phyloP scores from a whole-genome alignment of 345 rosid species.

The Camelina sativa region DNA sequence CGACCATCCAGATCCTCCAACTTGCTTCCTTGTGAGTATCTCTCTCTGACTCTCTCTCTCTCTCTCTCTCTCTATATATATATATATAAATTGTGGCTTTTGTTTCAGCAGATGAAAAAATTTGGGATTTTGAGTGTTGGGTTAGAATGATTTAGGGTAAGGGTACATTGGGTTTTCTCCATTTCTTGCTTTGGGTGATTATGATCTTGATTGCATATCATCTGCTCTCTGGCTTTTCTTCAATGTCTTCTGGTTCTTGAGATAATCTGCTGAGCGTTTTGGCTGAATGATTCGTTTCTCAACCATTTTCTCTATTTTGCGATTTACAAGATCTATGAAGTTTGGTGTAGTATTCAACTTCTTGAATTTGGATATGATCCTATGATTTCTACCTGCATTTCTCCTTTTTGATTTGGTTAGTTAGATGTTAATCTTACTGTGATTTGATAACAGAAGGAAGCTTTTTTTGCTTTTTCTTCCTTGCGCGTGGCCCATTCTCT shows the following conservation, averaged over 20 bases:
- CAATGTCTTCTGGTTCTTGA: conserved; percentile 9
- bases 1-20: conserved; percentile 51
- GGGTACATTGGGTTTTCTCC: conserved; percentile 7
- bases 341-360: neutral
- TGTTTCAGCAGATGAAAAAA: neutral
- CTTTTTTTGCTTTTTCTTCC: conserved; percentile 29
- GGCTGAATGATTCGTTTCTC: neutral
- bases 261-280: neutral
- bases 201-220: neutral
- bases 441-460: conserved; percentile 49
- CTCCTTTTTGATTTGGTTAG: neutral
- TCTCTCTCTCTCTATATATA: neutral
- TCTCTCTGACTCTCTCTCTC: conserved; percentile 2
- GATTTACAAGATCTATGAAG: neutral
- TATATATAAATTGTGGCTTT: neutral
- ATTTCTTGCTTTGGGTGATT: conserved; percentile 10
- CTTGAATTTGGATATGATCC: conserved; percentile 6
- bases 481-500: conserved; percentile 99
- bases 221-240: conserved; percentile 5
- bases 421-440: neutral
- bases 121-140: neutral
- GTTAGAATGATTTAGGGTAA: conserved; percentile 46
- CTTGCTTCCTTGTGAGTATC: conserved; percentile 47
- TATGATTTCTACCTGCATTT: conserved; percentile 5
- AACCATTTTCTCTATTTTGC: neutral